Evolutionary conservation across 116 monocot genomes (phyloP).

Genomic region (Posidonia oceanica): DNA sequence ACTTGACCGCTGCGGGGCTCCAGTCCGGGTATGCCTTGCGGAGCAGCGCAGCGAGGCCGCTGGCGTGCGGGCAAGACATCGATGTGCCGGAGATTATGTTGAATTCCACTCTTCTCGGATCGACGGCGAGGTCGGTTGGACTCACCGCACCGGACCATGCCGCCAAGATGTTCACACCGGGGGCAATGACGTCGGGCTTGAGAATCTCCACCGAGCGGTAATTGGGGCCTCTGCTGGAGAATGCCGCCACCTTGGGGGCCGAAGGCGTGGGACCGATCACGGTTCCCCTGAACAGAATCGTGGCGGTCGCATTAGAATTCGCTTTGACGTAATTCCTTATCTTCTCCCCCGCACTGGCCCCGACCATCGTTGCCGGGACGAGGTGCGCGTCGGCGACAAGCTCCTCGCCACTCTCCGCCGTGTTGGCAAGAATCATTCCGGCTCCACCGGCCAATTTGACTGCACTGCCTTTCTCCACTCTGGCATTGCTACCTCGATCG

Average conservation of each 20-base stretch:
- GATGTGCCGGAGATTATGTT: constrained; percentile 98
- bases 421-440: constrained; percentile 86
- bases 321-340: constrained; percentile 46
- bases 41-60: constrained; percentile 81
- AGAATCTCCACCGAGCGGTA: constrained; percentile 66
- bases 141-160: constrained; percentile 56
- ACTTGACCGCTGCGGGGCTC: constrained; percentile 91
- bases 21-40: constrained; percentile 52
- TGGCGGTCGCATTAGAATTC: constrained; percentile 35
- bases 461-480: constrained; percentile 77
- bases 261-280: constrained; percentile 34
- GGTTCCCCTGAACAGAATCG: constrained; percentile 61
- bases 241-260: constrained; percentile 72
- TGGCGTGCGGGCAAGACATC: constrained; percentile 94
- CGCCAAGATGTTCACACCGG: constrained; percentile 93
- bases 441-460: constrained; percentile 85
- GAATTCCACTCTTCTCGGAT: constrained; percentile 64
- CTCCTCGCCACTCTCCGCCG: constrained; percentile 63
- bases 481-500: constrained; percentile 57
- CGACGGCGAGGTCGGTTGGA: constrained; percentile 72
- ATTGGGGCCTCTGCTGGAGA: constrained; percentile 96
- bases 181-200: constrained; percentile 94
- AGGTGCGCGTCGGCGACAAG: constrained; percentile 82
- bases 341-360: constrained; percentile 36
- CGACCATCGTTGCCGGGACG: constrained; percentile 84